Percentiles rank a stretch among this genome's conserved stretches.
Conservation (phyloP, 1,139 yeast genomes). For the Maudiozyma humilis region DNA sequence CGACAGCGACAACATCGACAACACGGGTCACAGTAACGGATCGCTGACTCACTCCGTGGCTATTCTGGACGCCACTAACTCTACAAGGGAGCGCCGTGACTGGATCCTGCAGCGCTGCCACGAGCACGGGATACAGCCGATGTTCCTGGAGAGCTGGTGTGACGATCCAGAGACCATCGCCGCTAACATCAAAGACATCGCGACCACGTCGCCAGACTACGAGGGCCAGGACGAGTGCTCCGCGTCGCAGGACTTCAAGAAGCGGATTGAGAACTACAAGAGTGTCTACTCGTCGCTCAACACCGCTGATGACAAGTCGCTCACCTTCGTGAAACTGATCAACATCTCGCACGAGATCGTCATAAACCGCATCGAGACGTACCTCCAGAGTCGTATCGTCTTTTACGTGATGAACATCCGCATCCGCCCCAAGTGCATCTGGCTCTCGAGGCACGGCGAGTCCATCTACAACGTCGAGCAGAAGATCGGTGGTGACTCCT, state of each 20-base stretch:
- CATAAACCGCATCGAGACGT: constrained; percentile 78
- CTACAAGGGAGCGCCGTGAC: constrained; percentile 62
- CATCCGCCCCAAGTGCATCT: constrained; percentile 82
- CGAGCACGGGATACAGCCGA: constrained; percentile 67
- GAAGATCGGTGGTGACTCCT: constrained; percentile 93
- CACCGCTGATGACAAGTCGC: constrained; percentile 45
- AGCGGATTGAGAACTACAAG: constrained; percentile 67
- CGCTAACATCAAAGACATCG: constrained; percentile 77
- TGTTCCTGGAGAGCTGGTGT: constrained; percentile 89
- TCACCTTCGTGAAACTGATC: constrained; percentile 78
- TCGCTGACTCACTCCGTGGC: constrained; percentile 51
- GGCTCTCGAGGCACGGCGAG: constrained; percentile 95
- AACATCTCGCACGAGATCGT: constrained; percentile 84
- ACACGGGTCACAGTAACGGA: constrained; percentile 47
- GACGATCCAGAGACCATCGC: constrained; percentile 69
- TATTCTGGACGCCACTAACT: constrained; percentile 81
- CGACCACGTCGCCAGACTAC: constrained; percentile 83
- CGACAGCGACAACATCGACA: constrained; percentile 15
- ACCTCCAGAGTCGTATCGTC: constrained; percentile 85
- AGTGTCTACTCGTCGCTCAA: constrained; percentile 68
- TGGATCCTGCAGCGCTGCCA: constrained; percentile 58
- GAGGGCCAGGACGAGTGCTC: constrained; percentile 59
- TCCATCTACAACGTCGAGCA: constrained; percentile 87
- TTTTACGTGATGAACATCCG: constrained; percentile 94
- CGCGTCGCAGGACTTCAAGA: constrained; percentile 64